Conservation (phyloP, 2,329 filamentous ascomycete species). For the Penicillium sp. region DNA sequence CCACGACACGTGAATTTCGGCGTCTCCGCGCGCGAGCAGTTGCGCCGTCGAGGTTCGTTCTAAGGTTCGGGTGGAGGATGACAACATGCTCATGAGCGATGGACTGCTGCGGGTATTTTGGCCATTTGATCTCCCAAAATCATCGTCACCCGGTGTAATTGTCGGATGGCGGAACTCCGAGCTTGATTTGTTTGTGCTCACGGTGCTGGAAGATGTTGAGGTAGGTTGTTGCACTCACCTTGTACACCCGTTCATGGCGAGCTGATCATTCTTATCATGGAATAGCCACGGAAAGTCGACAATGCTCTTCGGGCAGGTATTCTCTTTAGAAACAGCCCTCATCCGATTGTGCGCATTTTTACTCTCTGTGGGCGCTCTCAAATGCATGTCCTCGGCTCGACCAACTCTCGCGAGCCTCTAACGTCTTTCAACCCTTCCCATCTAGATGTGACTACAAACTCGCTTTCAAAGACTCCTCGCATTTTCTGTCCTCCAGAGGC, state of each 20-base stretch:
- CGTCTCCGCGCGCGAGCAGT: slow-evolving; percentile 91
- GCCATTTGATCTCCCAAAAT: slow-evolving; percentile 79
- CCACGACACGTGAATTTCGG: slow-evolving; percentile 74
- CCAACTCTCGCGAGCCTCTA: slow-evolving; percentile 61
- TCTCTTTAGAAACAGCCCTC: slow-evolving; percentile 76
- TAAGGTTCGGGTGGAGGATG: slow-evolving; percentile 55
- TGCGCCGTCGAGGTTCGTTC: slow-evolving; percentile 91
- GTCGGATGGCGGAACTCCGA: slow-evolving; percentile 95
- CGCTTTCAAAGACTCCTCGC: slow-evolving; percentile 59
- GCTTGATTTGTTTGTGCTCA: slow-evolving; percentile 84
- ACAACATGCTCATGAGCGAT: slow-evolving; percentile 67
- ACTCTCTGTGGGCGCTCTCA: slow-evolving; percentile 78
- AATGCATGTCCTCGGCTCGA: slow-evolving; percentile 81
- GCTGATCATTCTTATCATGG: slow-evolving; percentile 3
- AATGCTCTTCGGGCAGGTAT: slow-evolving; percentile 80
- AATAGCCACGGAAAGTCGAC: slow-evolving; percentile 74
- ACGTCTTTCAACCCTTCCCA: slow-evolving; percentile 64
- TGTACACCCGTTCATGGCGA: not conserved
- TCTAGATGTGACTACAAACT: slow-evolving; percentile 60
- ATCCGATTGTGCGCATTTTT: slow-evolving; percentile 77
- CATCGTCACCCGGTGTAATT: slow-evolving; percentile 75
- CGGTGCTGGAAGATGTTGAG: slow-evolving; percentile 86
- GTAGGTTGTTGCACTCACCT: slow-evolving; percentile 51
- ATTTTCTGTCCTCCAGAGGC: slow-evolving; percentile 67
- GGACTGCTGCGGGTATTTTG: slow-evolving; percentile 98